Evolutionary conservation across 1,284 basidiomycete species (phyloP).

Genomic region (Phylloboletellus chloephorus): DNA sequence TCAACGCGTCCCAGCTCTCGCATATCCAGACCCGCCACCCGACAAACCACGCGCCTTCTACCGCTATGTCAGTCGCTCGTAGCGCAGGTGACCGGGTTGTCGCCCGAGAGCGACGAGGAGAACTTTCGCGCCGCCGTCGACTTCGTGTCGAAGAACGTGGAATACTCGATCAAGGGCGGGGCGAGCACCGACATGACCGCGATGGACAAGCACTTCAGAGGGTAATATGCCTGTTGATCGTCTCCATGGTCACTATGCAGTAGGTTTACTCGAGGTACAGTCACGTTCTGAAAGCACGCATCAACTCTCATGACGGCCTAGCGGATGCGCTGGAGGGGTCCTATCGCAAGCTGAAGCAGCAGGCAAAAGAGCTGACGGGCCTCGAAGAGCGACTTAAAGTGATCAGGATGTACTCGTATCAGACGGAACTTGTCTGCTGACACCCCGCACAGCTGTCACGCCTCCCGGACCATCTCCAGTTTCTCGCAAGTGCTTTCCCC

Average conservation of each 20-base stretch:
- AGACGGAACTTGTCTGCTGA: constrained; percentile 6
- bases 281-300: constrained; percentile 60
- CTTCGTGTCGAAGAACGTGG: constrained; percentile 44
- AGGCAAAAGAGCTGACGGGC: constrained; percentile 46
- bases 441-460: constrained; percentile 41
- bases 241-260: constrained; percentile 3
- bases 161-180: constrained; percentile 49
- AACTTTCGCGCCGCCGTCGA: constrained; percentile 50
- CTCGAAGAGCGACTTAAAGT: constrained; percentile 65
- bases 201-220: constrained; percentile 53
- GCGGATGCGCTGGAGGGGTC: constrained; percentile 53
- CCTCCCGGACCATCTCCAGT: constrained; percentile 63
- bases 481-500: constrained; percentile 47
- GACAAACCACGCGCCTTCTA: constrained; percentile 45
- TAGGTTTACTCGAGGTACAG: constrained; percentile 33
- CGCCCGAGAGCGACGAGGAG: constrained; percentile 36
- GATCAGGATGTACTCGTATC: not conserved
- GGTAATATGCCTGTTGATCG: constrained; percentile 36
- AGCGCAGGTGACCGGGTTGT: constrained; percentile 43
- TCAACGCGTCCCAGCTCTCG: constrained; percentile 51
- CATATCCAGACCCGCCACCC: constrained; percentile 38
- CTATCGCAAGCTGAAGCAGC: constrained; percentile 45
- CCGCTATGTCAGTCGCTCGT: constrained; percentile 54
- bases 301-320: constrained; percentile 55
- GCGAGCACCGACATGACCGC: constrained; percentile 49